Percentiles rank a stretch among this genome's conserved stretches.
phyloP scores from a whole-genome alignment of 345 rosid species.

The Schrenkiella parvula region DNA sequence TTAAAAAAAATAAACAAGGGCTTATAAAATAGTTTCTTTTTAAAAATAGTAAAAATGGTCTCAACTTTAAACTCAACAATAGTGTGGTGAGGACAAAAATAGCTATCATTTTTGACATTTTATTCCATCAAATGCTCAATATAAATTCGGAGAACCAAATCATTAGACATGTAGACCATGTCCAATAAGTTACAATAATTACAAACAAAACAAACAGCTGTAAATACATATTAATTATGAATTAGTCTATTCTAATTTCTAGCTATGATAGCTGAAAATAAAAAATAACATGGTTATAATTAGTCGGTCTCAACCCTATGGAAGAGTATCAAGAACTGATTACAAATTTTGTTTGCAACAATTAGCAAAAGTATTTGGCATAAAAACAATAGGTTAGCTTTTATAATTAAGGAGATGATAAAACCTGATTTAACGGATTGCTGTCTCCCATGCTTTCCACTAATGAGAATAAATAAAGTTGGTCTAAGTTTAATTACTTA shows the following conservation, averaged over 20 bases:
- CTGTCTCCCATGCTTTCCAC: conserved; percentile 26
- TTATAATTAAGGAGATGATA: not conserved
- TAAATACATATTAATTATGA: not conserved
- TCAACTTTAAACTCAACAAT: too few relatives aligned
- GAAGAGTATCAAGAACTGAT: not conserved
- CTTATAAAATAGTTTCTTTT: too few relatives aligned
- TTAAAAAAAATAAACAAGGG: too few relatives aligned
- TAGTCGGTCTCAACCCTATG: not conserved
- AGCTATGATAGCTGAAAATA: not conserved
- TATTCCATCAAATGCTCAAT: not conserved
- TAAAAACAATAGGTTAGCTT: not conserved
- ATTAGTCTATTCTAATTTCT: not conserved
- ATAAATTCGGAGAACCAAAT: conserved; percentile 20
- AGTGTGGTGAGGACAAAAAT: too few relatives aligned
- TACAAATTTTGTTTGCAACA: not conserved
- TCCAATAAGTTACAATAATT: conserved; percentile 1
- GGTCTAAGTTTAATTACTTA: conserved; percentile 8
- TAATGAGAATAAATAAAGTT: not conserved
- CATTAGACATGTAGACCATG: conserved; percentile 27
- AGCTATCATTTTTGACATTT: not conserved
- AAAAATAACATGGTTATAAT: not conserved
- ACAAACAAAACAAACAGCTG: not conserved
- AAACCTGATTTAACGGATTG: conserved; percentile 20
- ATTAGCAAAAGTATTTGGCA: not conserved
- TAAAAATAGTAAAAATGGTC: too few relatives aligned